Evolutionary conservation across 352 stramenopile species (phyloP).

Genomic region (Albugo laibachii): DNA sequence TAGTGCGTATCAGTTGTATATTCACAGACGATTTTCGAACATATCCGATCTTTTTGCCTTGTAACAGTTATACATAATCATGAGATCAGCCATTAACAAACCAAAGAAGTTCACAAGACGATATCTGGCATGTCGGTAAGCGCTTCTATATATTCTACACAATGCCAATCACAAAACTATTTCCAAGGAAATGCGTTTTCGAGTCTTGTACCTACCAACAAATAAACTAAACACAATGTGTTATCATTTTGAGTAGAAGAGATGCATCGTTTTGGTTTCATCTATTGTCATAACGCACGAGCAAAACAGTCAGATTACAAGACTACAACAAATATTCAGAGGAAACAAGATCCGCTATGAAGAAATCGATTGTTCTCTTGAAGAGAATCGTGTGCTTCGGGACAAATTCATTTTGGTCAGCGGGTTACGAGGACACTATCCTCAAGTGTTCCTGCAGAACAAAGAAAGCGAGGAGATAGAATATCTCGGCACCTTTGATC

Average conservation of each 20-base stretch:
- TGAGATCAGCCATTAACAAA: no score
- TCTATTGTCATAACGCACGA: slow-evolving; percentile 54
- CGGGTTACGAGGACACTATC: slow-evolving; percentile 66
- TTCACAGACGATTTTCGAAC: no score
- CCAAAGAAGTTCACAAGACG: no score
- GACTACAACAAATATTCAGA: slow-evolving; percentile 45
- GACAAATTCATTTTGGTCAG: slow-evolving; percentile 63
- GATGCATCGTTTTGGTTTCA: slow-evolving; percentile 49
- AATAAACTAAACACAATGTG: no score
- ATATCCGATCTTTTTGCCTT: no score
- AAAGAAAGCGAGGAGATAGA: slow-evolving; percentile 17
- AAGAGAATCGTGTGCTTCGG: slow-evolving; percentile 53
- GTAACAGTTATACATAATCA: no score
- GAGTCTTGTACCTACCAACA: no score
- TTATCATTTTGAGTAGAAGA: not conserved
- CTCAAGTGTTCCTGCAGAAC: slow-evolving; percentile 66
- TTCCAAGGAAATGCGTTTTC: no score
- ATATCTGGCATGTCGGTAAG: no score
- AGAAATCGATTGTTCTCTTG: slow-evolving; percentile 60
- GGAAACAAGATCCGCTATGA: slow-evolving; percentile 50
- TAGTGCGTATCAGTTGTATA: no score
- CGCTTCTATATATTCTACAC: no score
- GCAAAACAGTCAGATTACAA: slow-evolving; percentile 57
- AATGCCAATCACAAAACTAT: no score
- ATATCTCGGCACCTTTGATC: slow-evolving; percentile 63